Percentiles rank a stretch among this genome's conserved stretches.
Conservation (phyloP, 805 yeast genomes). For the Ogataea salicorniae region DNA sequence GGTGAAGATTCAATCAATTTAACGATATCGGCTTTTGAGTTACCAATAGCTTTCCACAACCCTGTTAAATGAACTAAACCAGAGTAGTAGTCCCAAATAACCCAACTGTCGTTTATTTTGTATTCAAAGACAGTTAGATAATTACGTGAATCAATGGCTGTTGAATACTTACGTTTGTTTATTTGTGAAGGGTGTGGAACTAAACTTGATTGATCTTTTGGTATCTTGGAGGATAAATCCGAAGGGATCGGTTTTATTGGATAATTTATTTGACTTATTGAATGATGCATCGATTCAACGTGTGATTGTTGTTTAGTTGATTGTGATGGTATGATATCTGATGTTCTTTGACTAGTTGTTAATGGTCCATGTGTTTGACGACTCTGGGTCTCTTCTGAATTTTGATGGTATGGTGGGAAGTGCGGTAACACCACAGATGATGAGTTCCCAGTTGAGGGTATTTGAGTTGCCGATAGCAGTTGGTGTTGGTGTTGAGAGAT, state of each 20-base stretch:
- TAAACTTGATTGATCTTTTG: constrained; percentile 17
- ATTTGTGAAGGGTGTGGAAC: constrained; percentile 19
- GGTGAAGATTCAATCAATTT: constrained; percentile 64
- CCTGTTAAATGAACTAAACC: constrained; percentile 88
- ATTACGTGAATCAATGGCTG: constrained; percentile 67
- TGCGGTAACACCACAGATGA: neutral
- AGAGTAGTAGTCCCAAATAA: constrained; percentile 80
- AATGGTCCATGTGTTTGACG: neutral
- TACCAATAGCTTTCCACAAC: constrained; percentile 73
- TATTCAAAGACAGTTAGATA: constrained; percentile 70
- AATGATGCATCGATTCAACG: neutral
- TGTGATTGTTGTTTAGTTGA: neutral
- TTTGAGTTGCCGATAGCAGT: neutral
- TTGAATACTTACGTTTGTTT: constrained; percentile 52
- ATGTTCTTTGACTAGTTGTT: neutral
- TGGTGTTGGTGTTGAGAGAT: neutral
- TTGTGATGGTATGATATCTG: no score
- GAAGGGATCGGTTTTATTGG: constrained; percentile 22
- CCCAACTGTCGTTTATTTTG: constrained; percentile 61
- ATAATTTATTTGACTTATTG: constrained; percentile 15
- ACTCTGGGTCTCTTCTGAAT: no score
- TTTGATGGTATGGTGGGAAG: no score
- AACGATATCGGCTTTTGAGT: constrained; percentile 71
- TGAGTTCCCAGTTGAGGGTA: neutral
- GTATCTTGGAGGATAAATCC: constrained; percentile 9